These are phyloP conservation scores for Botrytis paeoniae DNA, from an alignment of 2,329 filamentous ascomycete genomes.

Conservation along the genomic window DNA sequence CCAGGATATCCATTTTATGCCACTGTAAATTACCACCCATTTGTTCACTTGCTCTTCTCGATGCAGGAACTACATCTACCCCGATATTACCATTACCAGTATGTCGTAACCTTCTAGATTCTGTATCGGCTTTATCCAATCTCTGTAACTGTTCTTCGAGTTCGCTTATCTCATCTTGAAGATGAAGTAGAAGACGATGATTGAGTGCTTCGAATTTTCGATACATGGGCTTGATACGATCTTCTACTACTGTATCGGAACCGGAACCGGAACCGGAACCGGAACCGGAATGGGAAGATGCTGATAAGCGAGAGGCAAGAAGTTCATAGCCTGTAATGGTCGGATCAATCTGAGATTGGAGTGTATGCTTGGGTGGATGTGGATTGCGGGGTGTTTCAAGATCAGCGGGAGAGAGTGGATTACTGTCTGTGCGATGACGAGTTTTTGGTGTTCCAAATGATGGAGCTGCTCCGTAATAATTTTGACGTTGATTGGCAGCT, in stretches of 20 bases:
- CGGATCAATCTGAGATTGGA: constrained; percentile 44
- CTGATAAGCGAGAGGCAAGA: constrained; percentile 54
- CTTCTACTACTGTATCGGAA: constrained; percentile 25
- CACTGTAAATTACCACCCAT: constrained; percentile 56
- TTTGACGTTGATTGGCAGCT: constrained; percentile 36
- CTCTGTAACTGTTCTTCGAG: constrained; percentile 73
- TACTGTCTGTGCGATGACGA: constrained; percentile 40
- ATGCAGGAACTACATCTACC: constrained; percentile 52
- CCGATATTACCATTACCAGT: constrained; percentile 12
- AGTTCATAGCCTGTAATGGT: constrained; percentile 60
- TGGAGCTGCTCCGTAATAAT: constrained; percentile 28
- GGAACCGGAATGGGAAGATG: constrained; percentile 23
- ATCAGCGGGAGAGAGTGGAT: constrained; percentile 30
- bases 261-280: constrained; percentile 13
- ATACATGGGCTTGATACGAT: constrained; percentile 60
- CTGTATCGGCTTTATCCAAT: constrained; percentile 60
- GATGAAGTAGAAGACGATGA: constrained; percentile 74
- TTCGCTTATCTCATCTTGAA: constrained; percentile 81
- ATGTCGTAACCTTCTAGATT: constrained; percentile 33
- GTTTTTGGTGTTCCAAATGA: constrained; percentile 40
- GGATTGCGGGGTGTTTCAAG: constrained; percentile 33
- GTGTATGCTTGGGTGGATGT: constrained; percentile 28
- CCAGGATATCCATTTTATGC: constrained; percentile 58
- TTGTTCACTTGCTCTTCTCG: constrained; percentile 51
- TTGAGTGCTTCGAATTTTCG: constrained; percentile 79